These are phyloP conservation scores for Podospora australis DNA, from an alignment of 495 filamentous ascomycete genomes.

Conservation along the genomic window DNA sequence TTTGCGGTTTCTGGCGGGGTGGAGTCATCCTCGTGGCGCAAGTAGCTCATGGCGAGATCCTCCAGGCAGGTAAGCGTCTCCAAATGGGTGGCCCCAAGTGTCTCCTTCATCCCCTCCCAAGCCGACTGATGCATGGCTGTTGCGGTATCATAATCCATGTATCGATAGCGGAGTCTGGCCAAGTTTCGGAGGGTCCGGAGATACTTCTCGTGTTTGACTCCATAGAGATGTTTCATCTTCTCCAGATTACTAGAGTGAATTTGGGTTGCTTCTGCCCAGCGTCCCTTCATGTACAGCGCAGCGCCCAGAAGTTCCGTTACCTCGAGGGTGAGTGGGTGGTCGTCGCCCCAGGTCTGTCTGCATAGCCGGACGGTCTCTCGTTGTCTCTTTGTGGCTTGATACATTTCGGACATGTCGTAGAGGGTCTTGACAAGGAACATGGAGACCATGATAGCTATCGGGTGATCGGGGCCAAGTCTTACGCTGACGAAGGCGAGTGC, in stretches of 20 bases:
- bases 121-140: conserved; percentile 4
- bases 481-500: background rate
- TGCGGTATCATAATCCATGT: background rate
- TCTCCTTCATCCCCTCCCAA: conserved; percentile 25
- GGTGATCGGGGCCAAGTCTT: background rate
- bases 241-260: background rate
- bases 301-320: conserved; percentile 1
- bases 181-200: background rate
- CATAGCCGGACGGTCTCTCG: background rate
- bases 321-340: conserved; percentile 6
- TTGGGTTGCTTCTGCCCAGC: background rate
- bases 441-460: background rate
- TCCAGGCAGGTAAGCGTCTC: conserved; percentile 28
- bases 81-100: conserved; percentile 24
- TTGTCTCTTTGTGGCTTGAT: background rate
- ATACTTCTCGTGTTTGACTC: conserved; percentile 1
- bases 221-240: conserved; percentile 3
- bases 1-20: background rate
- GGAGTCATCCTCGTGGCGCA: background rate
- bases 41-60: conserved; percentile 13
- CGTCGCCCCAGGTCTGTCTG: background rate
- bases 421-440: conserved; percentile 1
- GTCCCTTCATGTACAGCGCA: background rate
- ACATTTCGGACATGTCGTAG: background rate
- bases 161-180: background rate